Conservation (phyloP, 495 filamentous ascomycete genomes). For the Podospora conica region DNA sequence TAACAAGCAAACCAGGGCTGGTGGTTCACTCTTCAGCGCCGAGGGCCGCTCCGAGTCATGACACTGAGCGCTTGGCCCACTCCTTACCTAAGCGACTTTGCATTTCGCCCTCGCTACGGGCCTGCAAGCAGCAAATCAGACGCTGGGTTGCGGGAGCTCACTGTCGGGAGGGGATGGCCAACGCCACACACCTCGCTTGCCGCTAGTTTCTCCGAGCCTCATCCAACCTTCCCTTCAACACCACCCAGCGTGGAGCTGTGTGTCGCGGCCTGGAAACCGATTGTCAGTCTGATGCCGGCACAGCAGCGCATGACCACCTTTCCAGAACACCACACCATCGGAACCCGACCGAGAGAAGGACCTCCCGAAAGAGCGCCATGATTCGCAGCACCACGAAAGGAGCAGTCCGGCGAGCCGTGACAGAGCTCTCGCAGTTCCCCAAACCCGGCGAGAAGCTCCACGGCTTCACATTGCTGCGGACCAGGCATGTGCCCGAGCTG, state of each 20-base stretch:
- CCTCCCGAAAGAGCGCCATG: conserved; percentile 26
- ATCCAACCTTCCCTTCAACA: not conserved
- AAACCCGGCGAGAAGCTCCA: conserved; percentile 77
- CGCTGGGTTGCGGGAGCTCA: not conserved
- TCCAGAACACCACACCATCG: not conserved
- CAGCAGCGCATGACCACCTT: not conserved
- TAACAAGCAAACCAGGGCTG: too few relatives aligned
- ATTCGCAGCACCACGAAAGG: conserved; percentile 43
- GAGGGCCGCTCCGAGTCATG: not conserved
- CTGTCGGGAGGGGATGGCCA: not conserved
- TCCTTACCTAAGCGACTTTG: not conserved
- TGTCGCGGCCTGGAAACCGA: too few relatives aligned
- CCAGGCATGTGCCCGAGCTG: conserved; percentile 88
- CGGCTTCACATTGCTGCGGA: conserved; percentile 83
- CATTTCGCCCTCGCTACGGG: not conserved
- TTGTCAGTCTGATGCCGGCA: not conserved
- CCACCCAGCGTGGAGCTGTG: not conserved
- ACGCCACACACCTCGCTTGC: not conserved
- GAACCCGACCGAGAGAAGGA: not conserved
- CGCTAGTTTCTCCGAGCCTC: not conserved
- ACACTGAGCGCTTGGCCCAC: not conserved
- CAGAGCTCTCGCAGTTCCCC: conserved; percentile 64
- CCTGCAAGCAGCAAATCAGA: not conserved
- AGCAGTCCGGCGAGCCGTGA: conserved; percentile 58
- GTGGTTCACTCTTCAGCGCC: not conserved